Evolutionary conservation across 257 asterid genomes (phyloP), one percentile per base, ranked within the genome.

Genomic region (Leptodermis oblonga): DNA sequence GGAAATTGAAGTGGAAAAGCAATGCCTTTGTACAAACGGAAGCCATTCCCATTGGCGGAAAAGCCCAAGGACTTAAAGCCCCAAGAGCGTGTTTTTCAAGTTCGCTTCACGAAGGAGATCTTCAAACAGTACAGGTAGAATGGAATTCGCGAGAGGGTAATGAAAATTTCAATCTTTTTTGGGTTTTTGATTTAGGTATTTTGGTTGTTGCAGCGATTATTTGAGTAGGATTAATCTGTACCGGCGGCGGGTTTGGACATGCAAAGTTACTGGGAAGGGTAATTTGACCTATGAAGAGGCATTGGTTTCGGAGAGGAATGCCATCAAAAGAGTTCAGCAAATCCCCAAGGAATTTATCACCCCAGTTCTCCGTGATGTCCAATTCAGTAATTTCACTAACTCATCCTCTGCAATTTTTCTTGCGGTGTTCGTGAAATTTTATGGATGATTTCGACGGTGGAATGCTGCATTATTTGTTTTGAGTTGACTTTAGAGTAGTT

Each of bases 271-370:
- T 17, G 97, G 97, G 78, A 94, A 85, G 88, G 77, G 73, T 74
- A 84, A 82, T 70, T 77, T 94, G 83, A 91, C 97, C 36, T 94
- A 89, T 71, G 99, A 91, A 78, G 97, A 94, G 82, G 96, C 99
- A 60, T 70, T 91, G 92, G 79, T 52, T 69, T 94, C 95, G 1
- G 99, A 91, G 84, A 89, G 80, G 64, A 81, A 76, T 41, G 95
- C 92, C 46, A 79, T 86, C 25, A 80, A 86, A 56, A 83, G 83
- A 80, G 85, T 77, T 76, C 89, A 74, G 75, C 82, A 71, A 71
- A 85, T 94, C 65, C 99, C 99, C 4, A 75, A 51, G 58, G 84
- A 85, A 74, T 86, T 81, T 48, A 69, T 91, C 51, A 81, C 74
- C 43, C 86, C 87, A 28, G 85, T 91, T 69, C 96, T 94, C 76